Percentiles rank a stretch among this genome's conserved stretches.
phyloP scores from a whole-genome alignment of 257 asterid species.

The Solanum peruvianum region DNA sequence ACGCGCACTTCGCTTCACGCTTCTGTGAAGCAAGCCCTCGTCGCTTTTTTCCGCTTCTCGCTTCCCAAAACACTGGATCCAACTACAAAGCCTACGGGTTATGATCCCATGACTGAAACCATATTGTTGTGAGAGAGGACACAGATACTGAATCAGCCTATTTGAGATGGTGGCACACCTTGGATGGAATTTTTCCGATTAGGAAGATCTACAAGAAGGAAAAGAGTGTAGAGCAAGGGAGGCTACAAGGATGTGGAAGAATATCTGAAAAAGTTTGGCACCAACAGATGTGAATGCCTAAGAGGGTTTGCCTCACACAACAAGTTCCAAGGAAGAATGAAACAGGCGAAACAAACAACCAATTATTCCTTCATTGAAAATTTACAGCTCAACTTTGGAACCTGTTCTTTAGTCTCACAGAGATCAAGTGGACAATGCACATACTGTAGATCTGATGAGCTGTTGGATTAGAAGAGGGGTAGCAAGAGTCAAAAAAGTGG shows the following conservation, averaged over 20 bases:
- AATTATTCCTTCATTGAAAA: not conserved
- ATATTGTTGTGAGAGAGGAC: conserved; percentile 90
- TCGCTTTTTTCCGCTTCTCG: too few species aligned
- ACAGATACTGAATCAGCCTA: not conserved
- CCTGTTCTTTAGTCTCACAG: not conserved
- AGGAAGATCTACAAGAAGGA: not conserved
- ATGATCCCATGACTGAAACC: conserved; percentile 92
- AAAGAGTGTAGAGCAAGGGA: not conserved
- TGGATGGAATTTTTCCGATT: not conserved
- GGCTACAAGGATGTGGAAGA: not conserved
- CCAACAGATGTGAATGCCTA: not conserved
- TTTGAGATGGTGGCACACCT: not conserved
- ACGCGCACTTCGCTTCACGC: too few species aligned
- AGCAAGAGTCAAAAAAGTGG: not conserved
- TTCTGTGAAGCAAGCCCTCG: too few species aligned
- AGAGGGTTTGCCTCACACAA: not conserved
- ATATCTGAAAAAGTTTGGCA: not conserved
- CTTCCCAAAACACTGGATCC: too few species aligned
- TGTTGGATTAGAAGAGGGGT: not conserved
- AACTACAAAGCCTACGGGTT: conserved; percentile 79
- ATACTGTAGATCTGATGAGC: not conserved
- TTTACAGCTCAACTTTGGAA: not conserved
- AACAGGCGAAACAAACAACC: not conserved
- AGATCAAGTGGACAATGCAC: not conserved
- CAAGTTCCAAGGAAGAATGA: not conserved